Base-by-base conservation (phyloP, 805 yeast genomes). In the Starmerella tilneyi region DNA sequence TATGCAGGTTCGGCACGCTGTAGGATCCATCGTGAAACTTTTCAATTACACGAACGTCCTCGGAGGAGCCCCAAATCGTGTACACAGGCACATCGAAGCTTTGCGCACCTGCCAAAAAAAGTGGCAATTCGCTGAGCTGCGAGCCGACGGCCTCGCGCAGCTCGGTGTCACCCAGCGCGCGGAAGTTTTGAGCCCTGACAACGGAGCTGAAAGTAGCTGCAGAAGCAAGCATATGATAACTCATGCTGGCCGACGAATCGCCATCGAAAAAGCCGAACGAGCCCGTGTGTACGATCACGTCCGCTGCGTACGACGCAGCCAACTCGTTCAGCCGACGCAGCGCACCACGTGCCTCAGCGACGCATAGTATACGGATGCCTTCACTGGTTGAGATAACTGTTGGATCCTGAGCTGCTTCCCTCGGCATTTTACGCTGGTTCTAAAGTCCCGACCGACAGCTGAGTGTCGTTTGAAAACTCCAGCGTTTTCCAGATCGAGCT, bases 51-150 rank as follows among this genome's bases (percentile, higher is more conserved):
- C 71, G 57, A 1, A 84, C 76, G 59, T 82, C 94, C 59, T 82
- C 94, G 45, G 78, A 69, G 60, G 81, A 78, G 0, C 92, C 92
- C 54, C 74, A 78, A n/a, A 79, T 75, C 3, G 88, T 76, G 63
- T 82, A 83, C 1, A 83, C 84, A 0, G 94, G 92, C 3, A 71
- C 74, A 31, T 62, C 62, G 53, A 73, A 67, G 48, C 38, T 51
- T 41, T 59, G 56, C 37, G 63, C 63, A 9, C 73, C 82, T 45
- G 56, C 54, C 8, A 78, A 54, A 45, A 72, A 76, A 39, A 64
- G 60, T 34, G 72, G 65, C 36, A 78, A 61, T 52, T 79, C 81
- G 19, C 79, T 73, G 13, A 79, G 65, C 31, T 51, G 45, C 59
- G 53, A 36, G 61, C 63, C 59, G 64, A 62, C 59, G 63, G 50